These are phyloP conservation scores for Talinum fruticosum DNA, from an alignment of 148 eudicot genomes.

Conservation along the genomic window DNA sequence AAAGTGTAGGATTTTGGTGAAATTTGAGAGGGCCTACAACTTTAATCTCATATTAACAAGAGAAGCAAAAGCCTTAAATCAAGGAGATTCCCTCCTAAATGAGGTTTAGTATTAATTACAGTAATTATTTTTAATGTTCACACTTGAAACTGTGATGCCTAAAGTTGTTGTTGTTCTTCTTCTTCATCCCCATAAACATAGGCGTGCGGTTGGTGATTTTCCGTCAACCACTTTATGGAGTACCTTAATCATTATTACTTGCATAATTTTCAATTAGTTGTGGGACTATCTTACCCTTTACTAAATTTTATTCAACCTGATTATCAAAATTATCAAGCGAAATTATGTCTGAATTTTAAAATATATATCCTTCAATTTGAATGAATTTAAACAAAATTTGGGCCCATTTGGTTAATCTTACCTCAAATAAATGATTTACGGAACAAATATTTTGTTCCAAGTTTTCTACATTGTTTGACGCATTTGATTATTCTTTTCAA, in stretches of 20 bases:
- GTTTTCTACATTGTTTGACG: no score
- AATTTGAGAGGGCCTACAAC: conserved; percentile 9
- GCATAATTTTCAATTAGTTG: conserved; percentile 14
- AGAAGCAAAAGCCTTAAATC: conserved; percentile 26
- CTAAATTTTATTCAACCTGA: no score
- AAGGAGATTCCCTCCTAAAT: conserved; percentile 21
- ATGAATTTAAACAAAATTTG: no score
- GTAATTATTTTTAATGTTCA: conserved; percentile 11
- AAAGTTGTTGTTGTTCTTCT: conserved; percentile 7
- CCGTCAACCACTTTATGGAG: conserved; percentile 37
- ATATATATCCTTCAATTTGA: no score
- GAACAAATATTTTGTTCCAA: no score
- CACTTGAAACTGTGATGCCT: not conserved
- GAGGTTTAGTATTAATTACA: conserved; percentile 13
- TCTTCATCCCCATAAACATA: conserved; percentile 2
- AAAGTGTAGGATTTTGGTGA: not conserved
- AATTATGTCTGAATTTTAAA: no score
- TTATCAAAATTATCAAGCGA: no score
- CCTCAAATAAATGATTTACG: no score
- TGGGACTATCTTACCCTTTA: no score
- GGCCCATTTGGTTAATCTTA: no score
- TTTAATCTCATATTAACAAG: not conserved
- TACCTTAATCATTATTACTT: conserved; percentile 28
- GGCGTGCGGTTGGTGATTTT: conserved; percentile 33
- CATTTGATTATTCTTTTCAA: no score